phyloP scores from a whole-genome alignment of 2,329 filamentous ascomycete genomes.

The Bipolaris bicolor region DNA sequence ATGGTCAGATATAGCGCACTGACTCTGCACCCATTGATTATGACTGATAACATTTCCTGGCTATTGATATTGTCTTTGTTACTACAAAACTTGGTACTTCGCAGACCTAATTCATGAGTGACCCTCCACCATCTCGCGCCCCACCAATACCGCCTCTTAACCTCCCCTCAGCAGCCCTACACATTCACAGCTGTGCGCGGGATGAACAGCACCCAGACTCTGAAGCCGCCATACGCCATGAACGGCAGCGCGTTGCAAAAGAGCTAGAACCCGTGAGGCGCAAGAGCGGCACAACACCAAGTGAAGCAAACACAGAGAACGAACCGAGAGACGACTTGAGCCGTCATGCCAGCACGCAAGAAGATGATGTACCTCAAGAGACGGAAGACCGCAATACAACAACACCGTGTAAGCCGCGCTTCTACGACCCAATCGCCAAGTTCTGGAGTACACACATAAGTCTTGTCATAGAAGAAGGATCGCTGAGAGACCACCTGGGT shows the following conservation, averaged over 20 bases:
- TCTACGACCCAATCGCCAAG: conserved; percentile 47
- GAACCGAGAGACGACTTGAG: conserved; percentile 12
- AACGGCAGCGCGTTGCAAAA: conserved; percentile 24
- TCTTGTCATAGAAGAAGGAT: conserved; percentile 57
- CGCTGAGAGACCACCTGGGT: conserved; percentile 64
- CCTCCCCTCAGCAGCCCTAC: conserved; percentile 20
- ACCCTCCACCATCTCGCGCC: conserved; percentile 11
- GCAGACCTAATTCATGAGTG: conserved; percentile 12
- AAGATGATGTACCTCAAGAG: conserved; percentile 4
- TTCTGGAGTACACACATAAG: conserved; percentile 60
- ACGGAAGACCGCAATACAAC: background rate
- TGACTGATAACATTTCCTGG: background rate
- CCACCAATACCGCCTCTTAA: conserved; percentile 15
- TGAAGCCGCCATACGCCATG: conserved; percentile 25
- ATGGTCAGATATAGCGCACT: background rate
- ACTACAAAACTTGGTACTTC: background rate
- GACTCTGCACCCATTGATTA: background rate
- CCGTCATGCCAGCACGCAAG: conserved; percentile 10
- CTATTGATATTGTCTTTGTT: background rate
- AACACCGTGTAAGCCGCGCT: conserved; percentile 22
- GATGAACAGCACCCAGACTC: conserved; percentile 25
- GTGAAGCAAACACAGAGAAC: background rate
- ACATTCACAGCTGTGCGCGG: conserved; percentile 9
- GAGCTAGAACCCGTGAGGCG: conserved; percentile 18
- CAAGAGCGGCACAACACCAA: background rate